A percentile compares a stretch with the other conserved stretches of the same genome.
phyloP scores from a whole-genome alignment of 331 rosid genomes.

The Malus hybrid region DNA sequence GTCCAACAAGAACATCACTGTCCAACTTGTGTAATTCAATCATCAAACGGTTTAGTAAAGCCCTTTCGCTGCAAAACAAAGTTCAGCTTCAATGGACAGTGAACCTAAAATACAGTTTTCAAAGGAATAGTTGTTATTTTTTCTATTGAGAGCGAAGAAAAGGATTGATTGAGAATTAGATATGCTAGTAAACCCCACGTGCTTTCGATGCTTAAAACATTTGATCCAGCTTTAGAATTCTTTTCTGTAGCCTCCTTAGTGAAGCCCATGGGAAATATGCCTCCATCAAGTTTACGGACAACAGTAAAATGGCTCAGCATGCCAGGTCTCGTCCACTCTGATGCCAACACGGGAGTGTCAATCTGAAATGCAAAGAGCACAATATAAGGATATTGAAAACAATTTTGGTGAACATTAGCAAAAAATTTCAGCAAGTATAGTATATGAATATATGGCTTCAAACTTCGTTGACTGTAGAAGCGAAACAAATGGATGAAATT shows the following conservation, averaged over 20 bases:
- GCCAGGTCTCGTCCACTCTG: constrained; percentile 81
- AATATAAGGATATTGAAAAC: neutral
- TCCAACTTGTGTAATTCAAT: constrained; percentile 77
- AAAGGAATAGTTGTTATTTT: neutral
- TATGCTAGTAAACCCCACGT: constrained; percentile 34
- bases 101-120: constrained; percentile 3
- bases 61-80: constrained; percentile 75
- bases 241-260: constrained; percentile 57
- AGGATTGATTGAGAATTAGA: neutral
- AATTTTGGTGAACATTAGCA: neutral
- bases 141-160: neutral
- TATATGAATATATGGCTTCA: neutral
- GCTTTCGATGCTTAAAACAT: constrained; percentile 68
- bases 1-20: constrained; percentile 90
- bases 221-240: constrained; percentile 67
- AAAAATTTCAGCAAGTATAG: neutral
- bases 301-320: constrained; percentile 89
- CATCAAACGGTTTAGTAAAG: constrained; percentile 75
- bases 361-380: constrained; percentile 49
- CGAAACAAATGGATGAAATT: neutral
- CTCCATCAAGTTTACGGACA: constrained; percentile 81
- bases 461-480: neutral
- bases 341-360: constrained; percentile 85
- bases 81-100: constrained; percentile 13
- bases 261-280: constrained; percentile 81